phyloP scores from a whole-genome alignment of 805 yeast species.

The Zygotorulaspora florentina region DNA sequence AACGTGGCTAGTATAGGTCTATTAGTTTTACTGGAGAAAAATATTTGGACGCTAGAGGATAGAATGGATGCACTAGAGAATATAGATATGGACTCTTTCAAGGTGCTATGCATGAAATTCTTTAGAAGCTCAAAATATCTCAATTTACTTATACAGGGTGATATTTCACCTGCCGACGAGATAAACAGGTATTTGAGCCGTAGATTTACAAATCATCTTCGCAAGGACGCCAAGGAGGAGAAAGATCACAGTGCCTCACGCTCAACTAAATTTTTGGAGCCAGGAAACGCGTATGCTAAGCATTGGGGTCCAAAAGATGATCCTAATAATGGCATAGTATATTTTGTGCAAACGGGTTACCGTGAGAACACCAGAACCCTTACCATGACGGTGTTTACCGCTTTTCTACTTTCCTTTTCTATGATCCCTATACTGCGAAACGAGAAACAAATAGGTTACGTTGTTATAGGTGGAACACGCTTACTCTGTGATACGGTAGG shows the following conservation, averaged over 20 bases:
- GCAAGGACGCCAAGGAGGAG: conserved; percentile 2
- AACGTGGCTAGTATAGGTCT: conserved; percentile 48
- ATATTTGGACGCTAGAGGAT: conserved; percentile 51
- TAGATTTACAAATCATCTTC: conserved; percentile 28
- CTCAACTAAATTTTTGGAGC: conserved; percentile 36
- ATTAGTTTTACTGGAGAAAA: conserved; percentile 51
- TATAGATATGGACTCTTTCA: conserved; percentile 38
- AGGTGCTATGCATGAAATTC: conserved; percentile 30
- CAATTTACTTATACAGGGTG: conserved; percentile 52
- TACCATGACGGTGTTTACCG: conserved; percentile 44
- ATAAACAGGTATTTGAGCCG: conserved; percentile 27
- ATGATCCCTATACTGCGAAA: conserved; percentile 48
- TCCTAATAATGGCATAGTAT: conserved; percentile 48
- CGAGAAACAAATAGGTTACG: conserved; percentile 58
- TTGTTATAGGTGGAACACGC: conserved; percentile 54
- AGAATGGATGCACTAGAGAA: conserved; percentile 54
- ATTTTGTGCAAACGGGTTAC: conserved; percentile 55
- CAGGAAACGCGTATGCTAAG: conserved; percentile 37
- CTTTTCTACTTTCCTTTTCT: conserved; percentile 43
- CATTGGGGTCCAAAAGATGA: conserved; percentile 41
- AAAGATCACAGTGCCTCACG: neutral
- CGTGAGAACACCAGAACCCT: conserved; percentile 36
- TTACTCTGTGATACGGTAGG: conserved; percentile 52
- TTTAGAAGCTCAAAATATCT: conserved; percentile 32
- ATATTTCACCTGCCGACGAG: conserved; percentile 30